A percentile compares a stretch with the other conserved stretches of the same genome.
These are phyloP conservation scores for Aspergillus fumigatiaffinis DNA, from an alignment of 2,329 filamentous ascomycete species.

Conservation along the genomic window DNA sequence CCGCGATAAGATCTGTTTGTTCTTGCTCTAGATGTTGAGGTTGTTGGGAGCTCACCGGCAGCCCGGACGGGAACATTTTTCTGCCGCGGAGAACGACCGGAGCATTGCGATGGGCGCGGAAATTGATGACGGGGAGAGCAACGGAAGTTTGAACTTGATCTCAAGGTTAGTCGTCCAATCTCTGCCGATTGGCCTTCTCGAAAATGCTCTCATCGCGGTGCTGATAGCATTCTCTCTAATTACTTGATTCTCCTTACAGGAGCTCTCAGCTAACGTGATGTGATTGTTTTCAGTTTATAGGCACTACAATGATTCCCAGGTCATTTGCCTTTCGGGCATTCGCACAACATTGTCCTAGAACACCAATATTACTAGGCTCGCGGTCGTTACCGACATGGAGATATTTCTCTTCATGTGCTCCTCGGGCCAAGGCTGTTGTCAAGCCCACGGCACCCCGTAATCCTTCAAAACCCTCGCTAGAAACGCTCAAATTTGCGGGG, in stretches of 20 bases:
- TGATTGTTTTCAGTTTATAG: slow-evolving; percentile 5
- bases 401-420: slow-evolving; percentile 27
- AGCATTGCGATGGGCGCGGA: slow-evolving; percentile 8
- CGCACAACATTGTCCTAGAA: slow-evolving; percentile 21
- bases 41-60: slow-evolving; percentile 37
- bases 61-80: slow-evolving; percentile 40
- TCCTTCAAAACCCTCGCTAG: slow-evolving; percentile 9
- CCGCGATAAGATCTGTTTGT: slow-evolving; percentile 14
- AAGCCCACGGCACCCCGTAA: slow-evolving; percentile 9
- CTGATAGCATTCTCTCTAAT: not conserved
- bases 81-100: slow-evolving; percentile 29
- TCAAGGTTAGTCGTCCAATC: not conserved
- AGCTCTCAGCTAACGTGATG: not conserved
- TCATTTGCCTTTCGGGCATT: slow-evolving; percentile 26
- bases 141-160: not conserved
- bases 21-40: slow-evolving; percentile 28
- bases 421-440: slow-evolving; percentile 19
- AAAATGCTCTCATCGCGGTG: not conserved
- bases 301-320: slow-evolving; percentile 28
- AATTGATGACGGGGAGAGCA: not conserved
- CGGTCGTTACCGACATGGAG: slow-evolving; percentile 22
- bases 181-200: not conserved
- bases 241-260: not conserved
- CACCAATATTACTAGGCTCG: slow-evolving; percentile 12
- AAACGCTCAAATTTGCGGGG: slow-evolving; percentile 22